A percentile compares a stretch with the other conserved stretches of the same genome.
Evolutionary conservation across 768 basidiomycete species (phyloP).

Genomic region (Asterophora parasitica): DNA sequence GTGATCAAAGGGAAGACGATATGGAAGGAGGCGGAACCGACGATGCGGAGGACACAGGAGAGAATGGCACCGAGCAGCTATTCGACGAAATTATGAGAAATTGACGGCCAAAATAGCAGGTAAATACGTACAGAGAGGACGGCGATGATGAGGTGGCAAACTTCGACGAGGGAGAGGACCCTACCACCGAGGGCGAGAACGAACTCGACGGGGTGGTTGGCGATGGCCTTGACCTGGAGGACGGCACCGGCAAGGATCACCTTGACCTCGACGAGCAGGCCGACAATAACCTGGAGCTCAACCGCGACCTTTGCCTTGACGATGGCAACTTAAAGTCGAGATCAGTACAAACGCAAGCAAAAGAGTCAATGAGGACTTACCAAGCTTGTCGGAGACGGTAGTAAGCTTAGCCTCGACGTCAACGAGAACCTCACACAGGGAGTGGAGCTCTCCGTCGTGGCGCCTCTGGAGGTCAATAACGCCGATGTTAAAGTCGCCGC

Average conservation of each 20-base stretch:
- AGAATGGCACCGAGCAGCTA: conserved; percentile 10
- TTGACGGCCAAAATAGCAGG: background rate
- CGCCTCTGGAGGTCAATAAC: background rate
- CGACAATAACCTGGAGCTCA: conserved; percentile 11
- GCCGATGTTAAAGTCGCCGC: too few relatives aligned
- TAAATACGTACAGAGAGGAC: conserved; percentile 14
- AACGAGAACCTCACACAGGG: conserved; percentile 8
- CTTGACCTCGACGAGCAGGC: conserved; percentile 14
- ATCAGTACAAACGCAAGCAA: too few relatives aligned
- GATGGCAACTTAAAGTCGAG: conserved; percentile 5
- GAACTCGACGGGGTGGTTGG: conserved; percentile 5
- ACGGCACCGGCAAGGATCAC: conserved; percentile 6
- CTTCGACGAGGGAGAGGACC: conserved; percentile 10
- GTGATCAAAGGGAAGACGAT: conserved; percentile 7
- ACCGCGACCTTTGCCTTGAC: conserved; percentile 7
- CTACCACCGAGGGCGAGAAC: conserved; percentile 12
- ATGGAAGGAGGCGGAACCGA: background rate
- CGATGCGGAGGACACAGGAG: conserved; percentile 2
- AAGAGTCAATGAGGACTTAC: background rate
- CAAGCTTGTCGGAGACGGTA: background rate
- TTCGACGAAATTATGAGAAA: background rate
- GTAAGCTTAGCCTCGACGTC: background rate
- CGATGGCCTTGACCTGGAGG: conserved; percentile 13
- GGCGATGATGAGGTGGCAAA: conserved; percentile 10
- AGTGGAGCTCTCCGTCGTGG: background rate